Conservation (phyloP, 768 basidiomycete genomes). For the Mycena epipterygia region DNA sequence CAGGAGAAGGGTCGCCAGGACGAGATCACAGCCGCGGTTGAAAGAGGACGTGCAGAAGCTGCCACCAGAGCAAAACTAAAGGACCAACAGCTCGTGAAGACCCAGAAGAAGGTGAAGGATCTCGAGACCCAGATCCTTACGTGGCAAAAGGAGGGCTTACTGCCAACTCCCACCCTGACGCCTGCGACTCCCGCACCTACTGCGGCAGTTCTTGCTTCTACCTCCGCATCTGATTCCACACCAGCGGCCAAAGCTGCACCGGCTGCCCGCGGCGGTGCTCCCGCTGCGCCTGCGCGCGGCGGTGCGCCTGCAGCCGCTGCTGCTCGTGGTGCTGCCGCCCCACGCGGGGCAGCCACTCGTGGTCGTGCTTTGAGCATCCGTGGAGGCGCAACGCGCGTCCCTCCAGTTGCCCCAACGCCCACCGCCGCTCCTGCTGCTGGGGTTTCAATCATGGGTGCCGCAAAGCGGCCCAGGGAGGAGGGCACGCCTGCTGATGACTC, state of each 20-base stretch:
- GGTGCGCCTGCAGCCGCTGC: constrained; percentile 42
- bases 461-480: constrained; percentile 78
- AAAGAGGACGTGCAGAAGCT: constrained; percentile 77
- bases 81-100: constrained; percentile 75
- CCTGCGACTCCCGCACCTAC: constrained; percentile 30
- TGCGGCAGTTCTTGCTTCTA: constrained; percentile 40
- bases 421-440: constrained; percentile 47
- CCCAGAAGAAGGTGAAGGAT: constrained; percentile 75
- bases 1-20: constrained; percentile 61
- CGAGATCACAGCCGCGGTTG: constrained; percentile 75
- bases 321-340: constrained; percentile 38
- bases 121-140: constrained; percentile 74
- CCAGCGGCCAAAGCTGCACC: constrained; percentile 27
- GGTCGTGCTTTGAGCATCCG: constrained; percentile 46
- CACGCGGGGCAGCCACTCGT: constrained; percentile 36
- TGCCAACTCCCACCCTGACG: constrained; percentile 52
- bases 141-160: constrained; percentile 64
- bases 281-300: neutral
- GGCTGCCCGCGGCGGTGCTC: constrained; percentile 27
- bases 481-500: constrained; percentile 65
- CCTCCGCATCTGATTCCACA: constrained; percentile 7
- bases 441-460: constrained; percentile 76
- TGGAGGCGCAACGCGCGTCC: constrained; percentile 47
- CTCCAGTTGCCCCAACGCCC: constrained; percentile 38
- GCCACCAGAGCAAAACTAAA: constrained; percentile 75